Percentiles rank a stretch among this genome's conserved stretches.
These are phyloP conservation scores for Hydnum rufescens DNA, from an alignment of 768 basidiomycete genomes.

Conservation along the genomic window DNA sequence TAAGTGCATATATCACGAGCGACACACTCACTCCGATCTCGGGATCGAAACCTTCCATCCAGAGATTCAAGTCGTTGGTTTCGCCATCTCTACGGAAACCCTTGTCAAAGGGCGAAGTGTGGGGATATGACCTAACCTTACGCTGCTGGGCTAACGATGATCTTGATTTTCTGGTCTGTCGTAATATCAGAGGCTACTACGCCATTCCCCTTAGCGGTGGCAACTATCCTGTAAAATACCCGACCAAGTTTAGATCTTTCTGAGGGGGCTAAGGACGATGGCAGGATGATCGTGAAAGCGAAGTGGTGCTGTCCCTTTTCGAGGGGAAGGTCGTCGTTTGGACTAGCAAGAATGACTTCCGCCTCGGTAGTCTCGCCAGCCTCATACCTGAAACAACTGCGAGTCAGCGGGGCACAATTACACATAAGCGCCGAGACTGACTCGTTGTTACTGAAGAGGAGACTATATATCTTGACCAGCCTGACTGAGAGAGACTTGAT, in stretches of 20 bases:
- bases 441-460: background rate
- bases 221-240: conserved; percentile 6
- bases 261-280: conserved; percentile 10
- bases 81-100: conserved; percentile 6
- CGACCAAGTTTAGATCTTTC: conserved; percentile 12
- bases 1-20: background rate
- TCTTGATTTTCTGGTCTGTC: background rate
- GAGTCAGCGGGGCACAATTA: background rate
- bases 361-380: background rate
- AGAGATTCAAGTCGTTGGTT: conserved; percentile 8
- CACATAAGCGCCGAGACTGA: background rate
- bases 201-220: background rate
- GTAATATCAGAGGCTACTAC: background rate
- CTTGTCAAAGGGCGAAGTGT: background rate
- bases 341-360: background rate
- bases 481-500: conserved; percentile 1
- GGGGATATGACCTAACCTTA: background rate
- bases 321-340: background rate
- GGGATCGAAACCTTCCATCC: background rate
- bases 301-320: background rate
- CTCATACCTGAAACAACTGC: background rate
- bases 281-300: conserved; percentile 11
- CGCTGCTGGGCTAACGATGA: background rate
- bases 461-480: background rate
- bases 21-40: background rate